Percentiles rank a stretch among this genome's conserved stretches.
phyloP scores from a whole-genome alignment of 1,139 yeast genomes.

The Saccharomyces pastorianus region DNA sequence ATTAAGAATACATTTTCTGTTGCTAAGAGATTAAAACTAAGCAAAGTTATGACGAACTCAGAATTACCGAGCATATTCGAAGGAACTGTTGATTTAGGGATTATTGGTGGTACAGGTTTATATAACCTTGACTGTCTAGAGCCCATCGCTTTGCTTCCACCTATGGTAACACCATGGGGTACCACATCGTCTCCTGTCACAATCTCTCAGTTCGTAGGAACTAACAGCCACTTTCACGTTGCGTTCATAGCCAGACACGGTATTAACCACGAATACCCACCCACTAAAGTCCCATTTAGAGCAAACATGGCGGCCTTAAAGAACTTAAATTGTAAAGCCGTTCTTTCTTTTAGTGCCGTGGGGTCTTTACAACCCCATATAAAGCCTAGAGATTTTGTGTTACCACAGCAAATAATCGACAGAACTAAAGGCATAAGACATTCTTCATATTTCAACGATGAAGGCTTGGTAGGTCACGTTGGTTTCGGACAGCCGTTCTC shows the following conservation, averaged over 20 bases:
- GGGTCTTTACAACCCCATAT: slow-evolving; percentile 89
- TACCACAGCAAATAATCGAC: slow-evolving; percentile 93
- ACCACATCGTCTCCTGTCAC: slow-evolving; percentile 91
- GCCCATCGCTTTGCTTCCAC: slow-evolving; percentile 76
- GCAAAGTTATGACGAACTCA: slow-evolving; percentile 13
- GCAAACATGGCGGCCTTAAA: slow-evolving; percentile 97
- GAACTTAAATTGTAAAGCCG: slow-evolving; percentile 74
- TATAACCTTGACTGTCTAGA: slow-evolving; percentile 75
- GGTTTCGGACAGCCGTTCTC: slow-evolving; percentile 97
- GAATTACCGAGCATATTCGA: slow-evolving; percentile 34
- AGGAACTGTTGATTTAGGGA: slow-evolving; percentile 68
- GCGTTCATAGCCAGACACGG: slow-evolving; percentile 97
- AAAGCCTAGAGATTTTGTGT: slow-evolving; percentile 86
- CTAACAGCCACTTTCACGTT: slow-evolving; percentile 47
- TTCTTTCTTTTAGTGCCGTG: slow-evolving; percentile 90
- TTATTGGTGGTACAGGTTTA: slow-evolving; percentile 97
- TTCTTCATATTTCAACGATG: slow-evolving; percentile 74
- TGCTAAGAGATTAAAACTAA: neutral
- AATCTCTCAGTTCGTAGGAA: slow-evolving; percentile 57
- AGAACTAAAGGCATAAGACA: slow-evolving; percentile 93
- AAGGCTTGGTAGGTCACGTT: slow-evolving; percentile 93
- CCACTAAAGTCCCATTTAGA: slow-evolving; percentile 83
- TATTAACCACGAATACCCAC: slow-evolving; percentile 75
- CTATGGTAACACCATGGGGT: slow-evolving; percentile 94
- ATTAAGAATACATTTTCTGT: neutral